A percentile compares a stretch with the other conserved stretches of the same genome.
These are phyloP conservation scores for Tricholoma saponaceum DNA, from an alignment of 768 basidiomycete species.

Conservation along the genomic window DNA sequence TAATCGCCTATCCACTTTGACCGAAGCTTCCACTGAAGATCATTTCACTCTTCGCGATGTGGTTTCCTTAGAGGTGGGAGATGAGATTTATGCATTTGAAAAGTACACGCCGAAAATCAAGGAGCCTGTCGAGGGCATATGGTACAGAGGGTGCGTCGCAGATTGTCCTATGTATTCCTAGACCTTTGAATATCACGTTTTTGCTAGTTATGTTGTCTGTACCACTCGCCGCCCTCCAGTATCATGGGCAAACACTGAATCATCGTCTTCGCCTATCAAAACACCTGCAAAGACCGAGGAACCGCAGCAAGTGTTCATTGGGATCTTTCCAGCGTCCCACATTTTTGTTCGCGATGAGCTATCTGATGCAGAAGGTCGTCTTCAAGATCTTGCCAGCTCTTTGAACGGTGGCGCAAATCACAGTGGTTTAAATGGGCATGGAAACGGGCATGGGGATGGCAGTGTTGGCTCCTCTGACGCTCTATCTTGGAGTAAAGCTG, in stretches of 20 bases:
- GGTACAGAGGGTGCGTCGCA: conserved; percentile 86
- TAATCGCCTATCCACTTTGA: conserved; percentile 57
- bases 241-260: conserved; percentile 61
- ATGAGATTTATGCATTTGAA: conserved; percentile 97
- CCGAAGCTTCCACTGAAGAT: conserved; percentile 61
- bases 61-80: conserved; percentile 88
- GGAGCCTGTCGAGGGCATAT: conserved; percentile 68
- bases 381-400: conserved; percentile 69
- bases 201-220: conserved; percentile 76
- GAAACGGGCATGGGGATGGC: conserved; percentile 25
- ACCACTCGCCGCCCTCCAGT: conserved; percentile 72
- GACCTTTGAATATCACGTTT: conserved; percentile 4
- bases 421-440: conserved; percentile 27
- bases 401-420: conserved; percentile 30
- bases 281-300: conserved; percentile 64
- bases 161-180: background rate
- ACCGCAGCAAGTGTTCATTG: conserved; percentile 85
- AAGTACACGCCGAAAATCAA: conserved; percentile 72
- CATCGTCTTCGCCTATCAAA: conserved; percentile 40
- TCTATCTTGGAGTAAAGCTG: conserved; percentile 43
- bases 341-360: conserved; percentile 84
- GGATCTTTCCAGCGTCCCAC: conserved; percentile 90
- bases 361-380: conserved; percentile 81
- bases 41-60: conserved; percentile 66
- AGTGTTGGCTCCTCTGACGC: conserved; percentile 41